Evolutionary conservation across 2,329 filamentous ascomycete species (phyloP), one percentile per base, ranked within the genome.

Genomic region (Pseudopyricularia cyperi): DNA sequence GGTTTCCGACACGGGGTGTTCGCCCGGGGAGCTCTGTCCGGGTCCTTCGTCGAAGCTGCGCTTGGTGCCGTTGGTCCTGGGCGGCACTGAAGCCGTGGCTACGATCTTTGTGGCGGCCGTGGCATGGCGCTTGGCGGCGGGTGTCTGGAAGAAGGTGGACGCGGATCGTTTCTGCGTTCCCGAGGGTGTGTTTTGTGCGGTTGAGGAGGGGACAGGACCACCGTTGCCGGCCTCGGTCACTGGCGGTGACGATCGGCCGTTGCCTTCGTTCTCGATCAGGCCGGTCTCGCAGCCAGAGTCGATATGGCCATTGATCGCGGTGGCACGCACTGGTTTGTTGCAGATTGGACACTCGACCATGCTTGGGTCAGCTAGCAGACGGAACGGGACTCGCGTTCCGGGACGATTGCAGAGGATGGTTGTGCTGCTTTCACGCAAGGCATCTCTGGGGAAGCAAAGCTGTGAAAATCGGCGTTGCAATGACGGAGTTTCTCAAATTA

Each of bases 271-370:
- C 54, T 82, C 78, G 63, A 85, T 70, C 56, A 93, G 65, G 63
- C 83, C 83, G 34, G 72, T 74, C 55, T 77, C 67, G 70, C 91
- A 97, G 57, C 78, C 79, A 30, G 88, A 91, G 69, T 97, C 93
- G 63, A 97, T 81, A 67, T 97, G 91, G 58, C 76, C 76, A 69
- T 97, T 97, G 73, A 97, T 97, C 58, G 85, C 79, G 62, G 72
- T 71, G 57, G 83, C 70, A 57, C 79, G 83, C 60, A 93, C 87
- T 52, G 75, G 72, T 60, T 85, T 84, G 62, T 79, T 75, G 71
- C 89, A 95, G 58, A 90, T 87, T 15, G 89, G 89, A 64, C 89
- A 95, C 60, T 80, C 77, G 59, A 94, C 86, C 62, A 72, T 70
- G 52, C 53, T 64, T 24, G 11, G 24, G 19, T 4, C 12, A 14